Evolutionary conservation across 768 basidiomycete species (phyloP), one percentile per base, ranked within the genome.

Genomic region (Grammothele lineata): DNA sequence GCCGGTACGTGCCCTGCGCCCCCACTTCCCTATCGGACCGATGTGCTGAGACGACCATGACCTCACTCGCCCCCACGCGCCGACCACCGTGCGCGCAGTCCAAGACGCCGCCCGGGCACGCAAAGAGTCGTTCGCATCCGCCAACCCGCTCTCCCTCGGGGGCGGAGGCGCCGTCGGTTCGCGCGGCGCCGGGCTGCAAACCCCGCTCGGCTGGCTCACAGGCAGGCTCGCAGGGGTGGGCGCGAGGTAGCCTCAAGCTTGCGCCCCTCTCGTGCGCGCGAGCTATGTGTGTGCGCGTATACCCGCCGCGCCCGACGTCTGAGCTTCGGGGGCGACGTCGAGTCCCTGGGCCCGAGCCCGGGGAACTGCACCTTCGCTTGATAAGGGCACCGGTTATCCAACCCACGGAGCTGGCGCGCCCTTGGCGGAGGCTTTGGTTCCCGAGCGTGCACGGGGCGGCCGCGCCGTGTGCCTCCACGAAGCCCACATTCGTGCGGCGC

Each of bases 71-170:
- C 27, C 27, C 27, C 27, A 7, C 27, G 27, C 27, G 14, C 27
- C 27, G 14, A 30, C 27, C 27, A 14, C 27, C 27, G 8, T 30
- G 35, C 35, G 35, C 35, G 32, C 60, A 92, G 89, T 85, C 43
- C 84, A 80, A 70, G 71, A 73, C 55, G 80, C 85, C 21, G 75
- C 83, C 40, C 81, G 80, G 55, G 77, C 81, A 27, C 76, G 90
- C 51, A 87, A 81, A 56, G 84, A 88, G 50, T 89, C 90, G 0
- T 90, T 80, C 62, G 68, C 77, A 23, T 81, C 87, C n/a, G 78
- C 90, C 15, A 90, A 92, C 58, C 90, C 90, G 7, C 75, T 92
- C 33, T 80, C 89, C 8, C 65, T 92, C 26, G 87, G 88, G 18
- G 75, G 76, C 35, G 64, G 66, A 6, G 53, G 53, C 10, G 45